Evolutionary conservation across 768 basidiomycete genomes (phyloP).

Genomic region (Collybia nuda): DNA sequence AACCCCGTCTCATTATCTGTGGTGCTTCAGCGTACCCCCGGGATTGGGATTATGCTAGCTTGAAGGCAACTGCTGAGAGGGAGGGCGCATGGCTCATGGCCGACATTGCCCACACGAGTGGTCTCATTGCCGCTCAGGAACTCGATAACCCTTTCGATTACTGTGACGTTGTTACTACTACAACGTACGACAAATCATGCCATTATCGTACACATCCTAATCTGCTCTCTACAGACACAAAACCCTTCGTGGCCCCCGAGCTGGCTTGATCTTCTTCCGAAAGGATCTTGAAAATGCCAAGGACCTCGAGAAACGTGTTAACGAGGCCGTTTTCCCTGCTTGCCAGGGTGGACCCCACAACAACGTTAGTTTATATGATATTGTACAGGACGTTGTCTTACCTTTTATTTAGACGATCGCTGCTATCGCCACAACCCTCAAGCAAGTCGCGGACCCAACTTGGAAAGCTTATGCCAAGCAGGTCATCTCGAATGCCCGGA

Average conservation of each 20-base stretch:
- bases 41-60: conserved; percentile 91
- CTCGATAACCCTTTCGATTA: conserved; percentile 90
- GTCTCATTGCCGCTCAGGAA: conserved; percentile 90
- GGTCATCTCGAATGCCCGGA: conserved; percentile 85
- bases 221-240: conserved; percentile 68
- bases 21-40: conserved; percentile 98
- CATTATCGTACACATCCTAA: conserved; percentile 2
- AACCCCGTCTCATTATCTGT: conserved; percentile 93
- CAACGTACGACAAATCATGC: conserved; percentile 60
- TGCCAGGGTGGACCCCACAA: conserved; percentile 99
- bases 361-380: conserved; percentile 57
- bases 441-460: conserved; percentile 85
- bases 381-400: too few relatives aligned
- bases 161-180: conserved; percentile 98
- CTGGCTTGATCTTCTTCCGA: conserved; percentile 98
- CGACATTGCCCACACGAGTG: conserved; percentile 97
- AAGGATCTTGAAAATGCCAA: conserved; percentile 79
- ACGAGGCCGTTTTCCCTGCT: conserved; percentile 98
- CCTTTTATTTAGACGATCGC: conserved; percentile 73
- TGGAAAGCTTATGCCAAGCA: conserved; percentile 94
- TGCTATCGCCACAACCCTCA: conserved; percentile 88
- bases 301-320: conserved; percentile 95
- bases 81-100: conserved; percentile 94
- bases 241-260: conserved; percentile 97
- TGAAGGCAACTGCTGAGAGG: conserved; percentile 79